These are phyloP conservation scores for Fusarium continuum DNA, from an alignment of 2,329 filamentous ascomycete genomes.

Conservation along the genomic window DNA sequence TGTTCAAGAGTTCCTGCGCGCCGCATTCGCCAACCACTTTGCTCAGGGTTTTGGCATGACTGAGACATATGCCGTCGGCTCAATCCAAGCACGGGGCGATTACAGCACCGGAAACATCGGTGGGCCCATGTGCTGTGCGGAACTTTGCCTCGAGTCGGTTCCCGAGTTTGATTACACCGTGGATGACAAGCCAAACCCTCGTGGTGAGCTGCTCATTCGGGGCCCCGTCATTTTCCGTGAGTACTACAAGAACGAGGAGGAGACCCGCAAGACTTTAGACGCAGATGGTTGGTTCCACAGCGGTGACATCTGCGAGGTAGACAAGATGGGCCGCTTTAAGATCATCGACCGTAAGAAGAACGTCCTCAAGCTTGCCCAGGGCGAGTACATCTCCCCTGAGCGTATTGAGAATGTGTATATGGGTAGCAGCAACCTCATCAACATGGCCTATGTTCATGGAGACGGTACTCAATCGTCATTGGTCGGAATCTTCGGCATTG, in stretches of 20 bases:
- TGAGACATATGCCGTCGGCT: conserved; percentile 84
- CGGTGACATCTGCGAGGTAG: conserved; percentile 88
- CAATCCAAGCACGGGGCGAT: conserved; percentile 76
- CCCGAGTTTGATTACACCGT: conserved; percentile 94
- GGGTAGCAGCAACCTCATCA: conserved; percentile 79
- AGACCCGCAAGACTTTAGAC: conserved; percentile 84
- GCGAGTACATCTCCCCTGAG: conserved; percentile 97
- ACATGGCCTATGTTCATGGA: conserved; percentile 89
- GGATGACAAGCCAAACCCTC: conserved; percentile 87
- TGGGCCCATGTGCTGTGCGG: conserved; percentile 70
- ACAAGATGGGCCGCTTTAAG: conserved; percentile 84
- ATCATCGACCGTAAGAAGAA: conserved; percentile 99
- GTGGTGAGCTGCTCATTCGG: conserved; percentile 87
- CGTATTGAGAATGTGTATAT: conserved; percentile 95
- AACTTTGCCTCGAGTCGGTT: conserved; percentile 84
- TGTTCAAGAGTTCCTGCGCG: conserved; percentile 87
- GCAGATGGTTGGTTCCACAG: conserved; percentile 97
- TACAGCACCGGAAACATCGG: conserved; percentile 84
- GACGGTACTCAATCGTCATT: conserved; percentile 83
- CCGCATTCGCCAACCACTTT: conserved; percentile 81
- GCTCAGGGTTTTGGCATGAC: conserved; percentile 93
- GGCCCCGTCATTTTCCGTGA: conserved; percentile 83
- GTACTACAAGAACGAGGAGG: conserved; percentile 90
- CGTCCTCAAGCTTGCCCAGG: conserved; percentile 96
- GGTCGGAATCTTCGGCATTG: conserved; percentile 87